Percentiles rank a stretch among this genome's conserved stretches.
Conservation (phyloP, 768 basidiomycete genomes). For the Sporobolomyces phaffii region DNA sequence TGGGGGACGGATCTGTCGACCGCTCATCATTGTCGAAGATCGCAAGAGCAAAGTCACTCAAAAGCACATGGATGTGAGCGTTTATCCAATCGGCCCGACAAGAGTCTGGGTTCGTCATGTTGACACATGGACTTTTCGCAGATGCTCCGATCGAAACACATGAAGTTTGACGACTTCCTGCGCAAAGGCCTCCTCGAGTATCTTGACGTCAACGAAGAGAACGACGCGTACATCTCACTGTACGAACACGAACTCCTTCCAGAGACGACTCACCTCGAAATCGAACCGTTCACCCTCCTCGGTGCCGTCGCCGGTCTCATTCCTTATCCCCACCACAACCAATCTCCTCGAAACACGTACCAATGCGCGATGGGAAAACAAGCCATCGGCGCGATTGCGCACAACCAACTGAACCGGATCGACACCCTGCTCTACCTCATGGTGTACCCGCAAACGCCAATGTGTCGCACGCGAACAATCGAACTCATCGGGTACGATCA, state of each 20-base stretch:
- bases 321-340: conserved; percentile 98
- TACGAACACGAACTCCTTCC: conserved; percentile 80
- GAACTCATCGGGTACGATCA: conserved; percentile 94
- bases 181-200: conserved; percentile 90
- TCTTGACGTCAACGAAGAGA: conserved; percentile 98
- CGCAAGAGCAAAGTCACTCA: conserved; percentile 67
- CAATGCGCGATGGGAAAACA: conserved; percentile 99
- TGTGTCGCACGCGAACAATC: conserved; percentile 99
- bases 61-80: conserved; percentile 70
- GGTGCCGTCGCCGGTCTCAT: conserved; percentile 97
- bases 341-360: conserved; percentile 97
- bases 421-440: conserved; percentile 96
- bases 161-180: conserved; percentile 91
- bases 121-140: too few species aligned
- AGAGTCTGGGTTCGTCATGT: too few species aligned
- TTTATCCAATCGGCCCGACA: too few species aligned
- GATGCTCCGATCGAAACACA: conserved; percentile 69
- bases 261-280: conserved; percentile 86
- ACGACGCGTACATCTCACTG: conserved; percentile 90
- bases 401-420: conserved; percentile 95
- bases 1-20: conserved; percentile 94
- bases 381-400: conserved; percentile 96
- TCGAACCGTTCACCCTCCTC: conserved; percentile 94
- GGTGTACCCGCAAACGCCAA: conserved; percentile 96
- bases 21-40: conserved; percentile 91